Percentiles rank a stretch among this genome's conserved stretches.
Evolutionary conservation across 345 rosid species (phyloP).

Genomic region (Pseudoturritis turrita): DNA sequence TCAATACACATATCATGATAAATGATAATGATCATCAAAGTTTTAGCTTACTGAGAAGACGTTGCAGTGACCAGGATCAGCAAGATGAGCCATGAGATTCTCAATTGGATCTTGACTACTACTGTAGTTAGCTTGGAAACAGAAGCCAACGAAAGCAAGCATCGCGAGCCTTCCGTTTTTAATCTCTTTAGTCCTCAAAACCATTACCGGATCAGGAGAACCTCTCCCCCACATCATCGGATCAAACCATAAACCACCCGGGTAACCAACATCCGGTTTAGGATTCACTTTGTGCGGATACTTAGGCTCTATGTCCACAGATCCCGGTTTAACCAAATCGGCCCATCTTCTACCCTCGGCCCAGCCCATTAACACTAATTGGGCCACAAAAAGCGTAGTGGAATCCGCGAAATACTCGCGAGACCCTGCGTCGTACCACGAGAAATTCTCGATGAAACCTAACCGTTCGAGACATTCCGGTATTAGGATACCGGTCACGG

Average conservation of each 20-base stretch:
- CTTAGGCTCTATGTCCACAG: conserved; percentile 63
- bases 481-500: conserved; percentile 71
- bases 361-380: conserved; percentile 83
- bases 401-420: conserved; percentile 77
- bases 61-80: conserved; percentile 96
- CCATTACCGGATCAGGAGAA: conserved; percentile 94
- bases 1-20: background rate
- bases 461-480: conserved; percentile 78
- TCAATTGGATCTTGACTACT: conserved; percentile 67
- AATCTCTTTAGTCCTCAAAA: conserved; percentile 86
- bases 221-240: conserved; percentile 92
- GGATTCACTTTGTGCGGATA: conserved; percentile 70
- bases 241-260: conserved; percentile 93
- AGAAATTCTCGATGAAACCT: conserved; percentile 68
- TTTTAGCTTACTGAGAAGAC: conserved; percentile 60
- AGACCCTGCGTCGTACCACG: conserved; percentile 85
- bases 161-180: conserved; percentile 91
- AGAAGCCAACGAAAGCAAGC: conserved; percentile 86
- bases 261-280: conserved; percentile 77
- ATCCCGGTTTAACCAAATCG: conserved; percentile 77
- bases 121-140: conserved; percentile 74
- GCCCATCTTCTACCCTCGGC: conserved; percentile 95
- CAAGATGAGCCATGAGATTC: conserved; percentile 80
- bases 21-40: background rate
- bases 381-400: conserved; percentile 60